Percentiles rank a stretch among this genome's conserved stretches.
phyloP scores from a whole-genome alignment of 106 monocot genomes.

The Agapanthus africanus region DNA sequence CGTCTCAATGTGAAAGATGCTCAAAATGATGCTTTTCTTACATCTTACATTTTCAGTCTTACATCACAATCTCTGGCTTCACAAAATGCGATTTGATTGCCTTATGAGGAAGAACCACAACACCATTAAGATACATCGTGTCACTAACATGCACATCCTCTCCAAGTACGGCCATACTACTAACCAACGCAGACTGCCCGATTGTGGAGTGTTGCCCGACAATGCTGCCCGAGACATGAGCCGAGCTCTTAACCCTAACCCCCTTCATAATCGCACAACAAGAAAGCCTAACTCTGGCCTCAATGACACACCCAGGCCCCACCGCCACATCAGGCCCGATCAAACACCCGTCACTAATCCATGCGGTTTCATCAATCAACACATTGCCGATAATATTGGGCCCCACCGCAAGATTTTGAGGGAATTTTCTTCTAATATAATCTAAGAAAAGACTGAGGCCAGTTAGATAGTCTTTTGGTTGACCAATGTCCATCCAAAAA shows the following conservation, averaged over 20 bases:
- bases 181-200: slow-evolving; percentile 55
- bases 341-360: slow-evolving; percentile 48
- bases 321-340: slow-evolving; percentile 60
- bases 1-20: too few species aligned
- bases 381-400: slow-evolving; percentile 54
- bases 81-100: slow-evolving; percentile 72
- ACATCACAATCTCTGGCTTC: slow-evolving; percentile 81
- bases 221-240: slow-evolving; percentile 50
- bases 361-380: slow-evolving; percentile 48
- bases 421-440: slow-evolving; percentile 21
- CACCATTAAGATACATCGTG: slow-evolving; percentile 70
- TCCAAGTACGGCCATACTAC: slow-evolving; percentile 72
- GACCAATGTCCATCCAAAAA: too few species aligned
- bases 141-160: slow-evolving; percentile 78
- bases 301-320: slow-evolving; percentile 53
- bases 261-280: slow-evolving; percentile 48
- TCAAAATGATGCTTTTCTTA: too few species aligned
- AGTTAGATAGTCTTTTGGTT: too few species aligned
- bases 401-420: slow-evolving; percentile 27
- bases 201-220: slow-evolving; percentile 70
- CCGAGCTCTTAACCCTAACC: slow-evolving; percentile 36
- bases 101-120: slow-evolving; percentile 77
- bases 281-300: slow-evolving; percentile 52
- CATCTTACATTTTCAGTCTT: background rate
- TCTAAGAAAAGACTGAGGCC: too few species aligned